Percentiles rank a stretch among this genome's conserved stretches.
These are phyloP conservation scores for Actinidia arguta DNA, from an alignment of 179 eudicot genomes.

Conservation along the genomic window DNA sequence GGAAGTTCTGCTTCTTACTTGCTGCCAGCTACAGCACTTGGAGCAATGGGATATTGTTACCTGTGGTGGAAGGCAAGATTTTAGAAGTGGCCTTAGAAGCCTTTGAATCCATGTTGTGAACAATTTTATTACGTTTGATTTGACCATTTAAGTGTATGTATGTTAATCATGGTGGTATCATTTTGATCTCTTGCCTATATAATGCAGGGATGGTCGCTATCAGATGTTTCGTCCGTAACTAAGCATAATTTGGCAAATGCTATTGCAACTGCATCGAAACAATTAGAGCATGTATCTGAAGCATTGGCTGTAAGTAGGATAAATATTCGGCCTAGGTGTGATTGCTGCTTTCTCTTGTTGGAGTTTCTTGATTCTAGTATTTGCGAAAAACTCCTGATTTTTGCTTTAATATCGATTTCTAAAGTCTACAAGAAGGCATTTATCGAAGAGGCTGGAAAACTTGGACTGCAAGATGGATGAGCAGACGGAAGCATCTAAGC, in stretches of 20 bases:
- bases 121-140: background rate
- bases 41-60: constrained; percentile 95
- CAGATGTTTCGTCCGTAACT: constrained; percentile 93
- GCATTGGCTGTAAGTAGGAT: constrained; percentile 70
- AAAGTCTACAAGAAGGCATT: too few relatives aligned
- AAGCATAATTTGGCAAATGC: constrained; percentile 97
- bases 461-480: constrained; percentile 96
- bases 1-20: constrained; percentile 81
- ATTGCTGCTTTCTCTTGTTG: background rate
- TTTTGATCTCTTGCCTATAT: constrained; percentile 16
- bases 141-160: background rate
- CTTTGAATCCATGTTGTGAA: constrained; percentile 4
- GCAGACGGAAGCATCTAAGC: constrained; percentile 73
- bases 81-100: constrained; percentile 22
- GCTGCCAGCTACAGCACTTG: constrained; percentile 93
- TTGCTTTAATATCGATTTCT: constrained; percentile 9
- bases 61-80: constrained; percentile 97
- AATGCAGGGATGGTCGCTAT: constrained; percentile 83
- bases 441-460: constrained; percentile 74
- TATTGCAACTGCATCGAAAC: constrained; percentile 81
- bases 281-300: constrained; percentile 84
- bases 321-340: constrained; percentile 20
- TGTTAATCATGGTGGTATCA: background rate
- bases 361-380: background rate
- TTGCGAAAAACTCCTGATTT: constrained; percentile 14